Evolutionary conservation across 1,139 yeast genomes (phyloP).

Genomic region (Yamadazyma conglobata): DNA sequence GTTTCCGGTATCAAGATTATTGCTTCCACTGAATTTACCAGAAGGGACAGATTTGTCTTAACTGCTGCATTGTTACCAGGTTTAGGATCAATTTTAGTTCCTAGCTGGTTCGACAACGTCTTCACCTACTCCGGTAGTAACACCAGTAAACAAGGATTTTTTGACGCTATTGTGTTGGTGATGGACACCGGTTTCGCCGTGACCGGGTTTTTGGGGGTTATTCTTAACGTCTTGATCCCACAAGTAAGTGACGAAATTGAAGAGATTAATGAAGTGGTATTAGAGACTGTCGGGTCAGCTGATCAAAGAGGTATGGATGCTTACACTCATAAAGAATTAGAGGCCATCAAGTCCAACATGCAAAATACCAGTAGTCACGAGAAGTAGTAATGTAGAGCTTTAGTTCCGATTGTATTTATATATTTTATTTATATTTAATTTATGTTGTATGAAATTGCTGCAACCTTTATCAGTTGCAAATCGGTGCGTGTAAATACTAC

Average conservation of each 20-base stretch:
- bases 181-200: constrained; percentile 88
- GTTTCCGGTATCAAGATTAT: constrained; percentile 85
- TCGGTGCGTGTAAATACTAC: no score
- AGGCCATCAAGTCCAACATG: constrained; percentile 15
- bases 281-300: constrained; percentile 47
- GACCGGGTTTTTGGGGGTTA: constrained; percentile 72
- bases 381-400: no score
- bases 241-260: constrained; percentile 65
- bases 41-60: constrained; percentile 83
- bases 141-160: constrained; percentile 61
- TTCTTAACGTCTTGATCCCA: constrained; percentile 69
- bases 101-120: constrained; percentile 68
- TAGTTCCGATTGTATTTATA: no score
- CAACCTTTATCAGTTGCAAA: no score
- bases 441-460: no score
- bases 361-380: constrained; percentile 10
- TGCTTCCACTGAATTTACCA: constrained; percentile 68
- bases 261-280: constrained; percentile 44
- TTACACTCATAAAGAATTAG: constrained; percentile 38
- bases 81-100: constrained; percentile 72
- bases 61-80: constrained; percentile 78
- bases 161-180: constrained; percentile 75
- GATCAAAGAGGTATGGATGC: constrained; percentile 38
- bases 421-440: no score
- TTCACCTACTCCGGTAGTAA: constrained; percentile 76